A percentile compares a stretch with the other conserved stretches of the same genome.
Conservation (phyloP, 768 basidiomycete species). For the Strobilomyces dryophilus region DNA sequence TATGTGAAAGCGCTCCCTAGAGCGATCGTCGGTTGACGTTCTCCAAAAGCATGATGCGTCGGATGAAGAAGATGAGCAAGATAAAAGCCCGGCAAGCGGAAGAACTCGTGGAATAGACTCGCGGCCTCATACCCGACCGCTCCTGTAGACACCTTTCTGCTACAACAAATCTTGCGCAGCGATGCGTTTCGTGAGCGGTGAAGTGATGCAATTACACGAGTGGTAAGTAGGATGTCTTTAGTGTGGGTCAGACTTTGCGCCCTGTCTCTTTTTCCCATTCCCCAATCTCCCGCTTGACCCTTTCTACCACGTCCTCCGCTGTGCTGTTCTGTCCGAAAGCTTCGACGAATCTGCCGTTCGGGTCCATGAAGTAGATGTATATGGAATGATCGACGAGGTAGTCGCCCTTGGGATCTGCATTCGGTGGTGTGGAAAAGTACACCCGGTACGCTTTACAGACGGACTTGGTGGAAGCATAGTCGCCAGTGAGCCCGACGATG, state of each 20-base stretch:
- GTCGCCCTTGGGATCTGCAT: constrained; percentile 84
- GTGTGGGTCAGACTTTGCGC: constrained; percentile 23
- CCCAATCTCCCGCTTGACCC: constrained; percentile 50
- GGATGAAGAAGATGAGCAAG: constrained; percentile 82
- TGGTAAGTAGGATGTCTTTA: constrained; percentile 5
- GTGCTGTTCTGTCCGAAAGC: constrained; percentile 88
- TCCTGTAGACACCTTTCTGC: constrained; percentile 10
- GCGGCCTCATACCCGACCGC: constrained; percentile 11
- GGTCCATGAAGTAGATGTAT: constrained; percentile 98
- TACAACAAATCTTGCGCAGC: neutral
- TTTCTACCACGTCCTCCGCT: constrained; percentile 61
- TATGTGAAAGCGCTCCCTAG: constrained; percentile 38
- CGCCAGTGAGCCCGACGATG: constrained; percentile 83
- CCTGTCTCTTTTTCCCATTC: constrained; percentile 39
- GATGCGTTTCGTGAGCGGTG: constrained; percentile 14
- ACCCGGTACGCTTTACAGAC: constrained; percentile 95
- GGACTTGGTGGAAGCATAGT: constrained; percentile 80
- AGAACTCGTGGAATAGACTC: constrained; percentile 32
- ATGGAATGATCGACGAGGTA: constrained; percentile 97
- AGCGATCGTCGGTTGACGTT: neutral
- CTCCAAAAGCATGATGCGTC: constrained; percentile 66
- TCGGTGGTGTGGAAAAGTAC: constrained; percentile 94
- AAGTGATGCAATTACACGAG: constrained; percentile 12
- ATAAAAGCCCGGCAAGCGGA: constrained; percentile 51
- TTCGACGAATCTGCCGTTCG: constrained; percentile 88